Percentiles rank a stretch among this genome's conserved stretches.
Conservation (phyloP, 176 grass and related monocot genomes). For the Eleusine indica region DNA sequence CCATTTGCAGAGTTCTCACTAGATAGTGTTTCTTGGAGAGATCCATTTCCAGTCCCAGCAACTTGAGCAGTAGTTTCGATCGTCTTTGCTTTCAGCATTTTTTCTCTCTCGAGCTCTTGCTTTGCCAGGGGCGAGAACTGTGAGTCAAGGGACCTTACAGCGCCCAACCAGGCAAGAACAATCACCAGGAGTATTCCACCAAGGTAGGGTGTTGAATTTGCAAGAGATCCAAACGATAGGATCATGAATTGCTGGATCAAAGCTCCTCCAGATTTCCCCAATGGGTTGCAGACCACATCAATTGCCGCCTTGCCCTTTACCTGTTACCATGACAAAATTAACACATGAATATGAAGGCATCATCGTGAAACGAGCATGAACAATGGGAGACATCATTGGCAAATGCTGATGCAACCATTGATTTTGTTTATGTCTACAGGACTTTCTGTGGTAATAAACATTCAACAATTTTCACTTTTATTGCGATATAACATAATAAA, state of each 20-base stretch:
- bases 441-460: slow-evolving; percentile 7
- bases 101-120: slow-evolving; percentile 83
- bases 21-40: slow-evolving; percentile 50
- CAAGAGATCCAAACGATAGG: slow-evolving; percentile 89
- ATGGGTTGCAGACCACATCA: slow-evolving; percentile 97
- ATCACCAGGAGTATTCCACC: slow-evolving; percentile 95
- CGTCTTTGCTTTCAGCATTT: slow-evolving; percentile 52
- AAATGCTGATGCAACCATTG: not conserved
- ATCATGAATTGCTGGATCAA: slow-evolving; percentile 99
- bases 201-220: slow-evolving; percentile 90
- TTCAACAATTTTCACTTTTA: not conserved
- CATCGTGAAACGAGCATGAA: slow-evolving; percentile 7
- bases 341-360: not conserved
- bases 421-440: not conserved
- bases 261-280: slow-evolving; percentile 97
- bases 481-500: not conserved
- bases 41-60: slow-evolving; percentile 40
- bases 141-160: slow-evolving; percentile 79
- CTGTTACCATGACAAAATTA: slow-evolving; percentile 46
- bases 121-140: slow-evolving; percentile 95
- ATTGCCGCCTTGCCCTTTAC: slow-evolving; percentile 98
- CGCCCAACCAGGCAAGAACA: slow-evolving; percentile 82
- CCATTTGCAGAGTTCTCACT: slow-evolving; percentile 50
- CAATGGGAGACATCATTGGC: not conserved
- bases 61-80: slow-evolving; percentile 51